These are phyloP conservation scores for Talaromyces piceae DNA, from an alignment of 2,329 filamentous ascomycete genomes.

Conservation along the genomic window DNA sequence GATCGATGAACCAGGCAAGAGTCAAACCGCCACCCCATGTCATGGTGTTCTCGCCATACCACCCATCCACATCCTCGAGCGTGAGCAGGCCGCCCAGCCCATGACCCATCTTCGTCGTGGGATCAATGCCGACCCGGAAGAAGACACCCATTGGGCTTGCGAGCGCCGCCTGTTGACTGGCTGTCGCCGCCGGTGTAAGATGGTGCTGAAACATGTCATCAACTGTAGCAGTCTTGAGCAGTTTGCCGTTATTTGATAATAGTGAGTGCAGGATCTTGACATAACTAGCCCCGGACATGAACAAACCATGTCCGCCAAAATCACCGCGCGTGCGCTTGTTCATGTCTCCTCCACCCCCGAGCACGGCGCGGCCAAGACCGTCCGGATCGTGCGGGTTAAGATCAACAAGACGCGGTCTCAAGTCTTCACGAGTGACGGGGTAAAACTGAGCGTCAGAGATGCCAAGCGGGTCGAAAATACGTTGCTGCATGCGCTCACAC, in stretches of 20 bases:
- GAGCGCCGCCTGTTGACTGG: slow-evolving; percentile 22
- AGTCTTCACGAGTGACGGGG: slow-evolving; percentile 29
- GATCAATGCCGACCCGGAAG: slow-evolving; percentile 30
- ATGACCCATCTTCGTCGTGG: slow-evolving; percentile 28
- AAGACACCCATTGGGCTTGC: slow-evolving; percentile 25
- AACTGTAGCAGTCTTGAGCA: slow-evolving; percentile 21
- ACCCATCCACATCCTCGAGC: slow-evolving; percentile 35
- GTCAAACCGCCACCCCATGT: slow-evolving; percentile 43
- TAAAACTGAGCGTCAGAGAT: slow-evolving; percentile 35
- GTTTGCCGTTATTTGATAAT: slow-evolving; percentile 22
- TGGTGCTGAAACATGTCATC: slow-evolving; percentile 24
- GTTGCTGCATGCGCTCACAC: slow-evolving; percentile 37
- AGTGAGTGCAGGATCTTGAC: slow-evolving; percentile 25
- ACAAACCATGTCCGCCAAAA: slow-evolving; percentile 42
- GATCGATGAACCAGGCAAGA: slow-evolving; percentile 44
- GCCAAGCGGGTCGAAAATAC: slow-evolving; percentile 41
- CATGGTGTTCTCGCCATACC: slow-evolving; percentile 39
- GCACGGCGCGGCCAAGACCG: slow-evolving; percentile 26
- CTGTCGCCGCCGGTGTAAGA: slow-evolving; percentile 20
- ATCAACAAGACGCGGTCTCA: slow-evolving; percentile 31
- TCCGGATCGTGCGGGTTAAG: slow-evolving; percentile 34
- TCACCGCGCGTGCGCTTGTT: slow-evolving; percentile 25
- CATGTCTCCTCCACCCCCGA: slow-evolving; percentile 25
- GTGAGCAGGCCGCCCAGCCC: slow-evolving; percentile 39
- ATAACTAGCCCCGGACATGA: slow-evolving; percentile 23